phyloP scores from a whole-genome alignment of 768 basidiomycete species.

The Phanerodontia chrysosporium region DNA sequence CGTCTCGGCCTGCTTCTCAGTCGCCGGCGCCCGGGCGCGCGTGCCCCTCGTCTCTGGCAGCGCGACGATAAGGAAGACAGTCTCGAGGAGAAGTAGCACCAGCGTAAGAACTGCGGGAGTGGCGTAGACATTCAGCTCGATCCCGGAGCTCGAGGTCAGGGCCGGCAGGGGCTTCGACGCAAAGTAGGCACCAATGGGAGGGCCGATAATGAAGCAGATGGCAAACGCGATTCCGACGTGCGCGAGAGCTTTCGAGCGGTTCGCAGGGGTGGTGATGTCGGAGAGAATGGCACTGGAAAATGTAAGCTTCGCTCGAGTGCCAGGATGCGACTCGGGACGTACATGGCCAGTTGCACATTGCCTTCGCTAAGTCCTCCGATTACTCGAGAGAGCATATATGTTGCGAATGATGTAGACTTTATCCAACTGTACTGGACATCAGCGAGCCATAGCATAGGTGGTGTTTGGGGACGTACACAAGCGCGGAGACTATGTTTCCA shows the following conservation, averaged over 20 bases:
- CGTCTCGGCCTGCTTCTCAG: conserved; percentile 17
- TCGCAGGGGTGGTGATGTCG: conserved; percentile 78
- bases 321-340: conserved; percentile 27
- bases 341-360: conserved; percentile 96
- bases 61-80: conserved; percentile 64
- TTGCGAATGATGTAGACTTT: conserved; percentile 83
- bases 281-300: conserved; percentile 80
- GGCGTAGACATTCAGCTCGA: conserved; percentile 84
- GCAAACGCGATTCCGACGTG: conserved; percentile 96
- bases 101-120: conserved; percentile 84
- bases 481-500: conserved; percentile 88
- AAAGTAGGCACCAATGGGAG: conserved; percentile 94
- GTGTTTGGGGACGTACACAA: conserved; percentile 54
- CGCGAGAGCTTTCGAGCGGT: conserved; percentile 82
- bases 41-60: conserved; percentile 85
- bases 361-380: conserved; percentile 95
- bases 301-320: not conserved
- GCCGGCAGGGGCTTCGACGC: conserved; percentile 77
- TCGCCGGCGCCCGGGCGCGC: conserved; percentile 17
- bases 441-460: conserved; percentile 5
- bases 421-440: conserved; percentile 62
- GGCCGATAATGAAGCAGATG: conserved; percentile 89
- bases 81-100: conserved; percentile 73
- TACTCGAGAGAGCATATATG: conserved; percentile 84
- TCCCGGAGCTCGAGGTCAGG: conserved; percentile 47